phyloP scores from a whole-genome alignment of 1,284 basidiomycete species.

The Trichosporon sp. region DNA sequence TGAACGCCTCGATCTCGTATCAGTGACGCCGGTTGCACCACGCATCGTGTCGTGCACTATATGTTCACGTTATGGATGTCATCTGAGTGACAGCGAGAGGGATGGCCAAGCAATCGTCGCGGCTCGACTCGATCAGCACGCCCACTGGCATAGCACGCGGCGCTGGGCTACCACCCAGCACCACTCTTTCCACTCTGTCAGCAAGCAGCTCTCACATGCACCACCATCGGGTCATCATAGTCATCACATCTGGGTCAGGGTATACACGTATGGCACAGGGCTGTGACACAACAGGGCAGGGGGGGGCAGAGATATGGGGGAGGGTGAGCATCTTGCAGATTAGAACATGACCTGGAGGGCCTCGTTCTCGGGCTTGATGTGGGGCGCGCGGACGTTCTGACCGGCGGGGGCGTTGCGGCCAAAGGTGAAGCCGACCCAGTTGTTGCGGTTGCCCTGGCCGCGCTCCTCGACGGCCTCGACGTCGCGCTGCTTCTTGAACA shows the following conservation, averaged over 20 bases:
- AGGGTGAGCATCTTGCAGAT: not conserved
- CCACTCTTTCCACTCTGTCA: no score
- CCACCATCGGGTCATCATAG: not conserved
- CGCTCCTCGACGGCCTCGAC: conserved; percentile 88
- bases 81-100: no score
- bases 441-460: conserved; percentile 58
- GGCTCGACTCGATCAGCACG: no score
- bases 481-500: conserved; percentile 93
- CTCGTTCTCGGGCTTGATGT: conserved; percentile 46
- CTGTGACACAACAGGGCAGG: not conserved
- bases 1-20: no score
- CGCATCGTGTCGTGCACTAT: no score
- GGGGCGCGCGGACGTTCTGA: conserved; percentile 25
- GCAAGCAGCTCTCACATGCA: not conserved
- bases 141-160: no score
- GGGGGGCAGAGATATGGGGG: not conserved
- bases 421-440: conserved; percentile 86
- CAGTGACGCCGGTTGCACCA: no score
- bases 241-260: not conserved
- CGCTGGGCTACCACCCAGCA: no score
- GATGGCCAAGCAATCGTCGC: no score
- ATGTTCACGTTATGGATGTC: no score
- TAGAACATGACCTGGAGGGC: conserved; percentile 51
- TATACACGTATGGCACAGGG: conserved; percentile 2
- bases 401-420: conserved; percentile 61